Conservation (phyloP, 176 grass and related monocot genomes). For the Triticum aestivum region DNA sequence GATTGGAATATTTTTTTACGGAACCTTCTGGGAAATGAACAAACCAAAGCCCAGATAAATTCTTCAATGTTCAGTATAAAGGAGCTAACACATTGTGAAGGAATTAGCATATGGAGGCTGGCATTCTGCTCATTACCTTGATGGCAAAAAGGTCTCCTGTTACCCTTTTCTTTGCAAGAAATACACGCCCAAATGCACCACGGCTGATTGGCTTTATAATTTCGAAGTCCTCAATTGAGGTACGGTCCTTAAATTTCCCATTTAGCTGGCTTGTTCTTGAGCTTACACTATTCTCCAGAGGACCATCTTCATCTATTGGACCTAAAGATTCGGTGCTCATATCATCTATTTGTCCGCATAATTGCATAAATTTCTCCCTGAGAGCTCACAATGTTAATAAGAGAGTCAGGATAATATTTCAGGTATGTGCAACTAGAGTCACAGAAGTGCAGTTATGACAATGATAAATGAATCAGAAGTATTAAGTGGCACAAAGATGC, state of each 20-base stretch:
- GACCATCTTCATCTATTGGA: conserved; percentile 65
- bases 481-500: background rate
- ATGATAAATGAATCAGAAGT: conserved; percentile 1
- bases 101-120: background rate
- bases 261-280: conserved; percentile 56
- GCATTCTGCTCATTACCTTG: conserved; percentile 49
- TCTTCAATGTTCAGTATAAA: background rate
- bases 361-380: conserved; percentile 96
- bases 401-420: conserved; percentile 8
- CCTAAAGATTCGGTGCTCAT: conserved; percentile 43
- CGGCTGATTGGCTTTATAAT: conserved; percentile 95
- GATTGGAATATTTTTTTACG: background rate
- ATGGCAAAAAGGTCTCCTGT: conserved; percentile 94
- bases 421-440: conserved; percentile 11
- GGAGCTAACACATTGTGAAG: background rate
- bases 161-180: conserved; percentile 94
- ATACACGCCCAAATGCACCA: conserved; percentile 87
- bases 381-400: conserved; percentile 29
- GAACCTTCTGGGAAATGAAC: background rate
- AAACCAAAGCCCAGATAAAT: background rate
- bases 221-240: conserved; percentile 98
- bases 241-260: conserved; percentile 73
- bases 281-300: conserved; percentile 44
- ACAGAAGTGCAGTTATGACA: background rate
- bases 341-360: conserved; percentile 81